Conservation (phyloP, 1,139 yeast genomes). For the Debaryomyces fabryi region DNA sequence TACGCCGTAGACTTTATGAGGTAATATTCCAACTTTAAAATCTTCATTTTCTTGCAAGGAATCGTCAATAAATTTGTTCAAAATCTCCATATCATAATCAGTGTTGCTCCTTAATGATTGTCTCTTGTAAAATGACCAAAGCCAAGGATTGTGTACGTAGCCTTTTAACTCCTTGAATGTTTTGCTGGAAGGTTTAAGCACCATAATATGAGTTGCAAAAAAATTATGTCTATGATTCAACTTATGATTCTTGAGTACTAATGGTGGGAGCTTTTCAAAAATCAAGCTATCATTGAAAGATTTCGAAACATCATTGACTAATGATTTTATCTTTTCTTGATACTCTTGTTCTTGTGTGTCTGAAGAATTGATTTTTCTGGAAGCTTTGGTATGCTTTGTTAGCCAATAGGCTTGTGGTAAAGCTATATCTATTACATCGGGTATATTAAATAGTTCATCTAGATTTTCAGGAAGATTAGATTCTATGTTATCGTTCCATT, state of each 20-base stretch:
- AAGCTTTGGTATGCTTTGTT: conserved; percentile 17
- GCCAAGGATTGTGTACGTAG: conserved; percentile 35
- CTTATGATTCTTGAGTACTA: conserved; percentile 33
- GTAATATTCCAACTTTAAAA: conserved; percentile 40
- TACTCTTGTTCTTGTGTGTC: conserved; percentile 11
- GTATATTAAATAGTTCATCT: conserved; percentile 37
- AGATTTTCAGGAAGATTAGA: conserved; percentile 21
- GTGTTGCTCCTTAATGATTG: conserved; percentile 21
- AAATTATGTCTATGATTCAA: conserved; percentile 32
- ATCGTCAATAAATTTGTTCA: conserved; percentile 39
- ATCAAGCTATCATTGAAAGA: conserved; percentile 6
- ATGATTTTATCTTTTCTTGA: conserved; percentile 14
- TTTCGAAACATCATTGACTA: conserved; percentile 14
- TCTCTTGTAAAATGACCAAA: conserved; percentile 30
- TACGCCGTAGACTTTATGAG: conserved; percentile 50
- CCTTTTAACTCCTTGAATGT: conserved; percentile 31
- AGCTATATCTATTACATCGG: conserved; percentile 30
- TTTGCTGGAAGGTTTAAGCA: conserved; percentile 39
- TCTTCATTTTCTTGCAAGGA: conserved; percentile 20
- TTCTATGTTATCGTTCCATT: conserved; percentile 13
- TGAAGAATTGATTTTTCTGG: conserved; percentile 21
- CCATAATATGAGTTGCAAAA: conserved; percentile 50
- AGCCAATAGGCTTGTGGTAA: conserved; percentile 47
- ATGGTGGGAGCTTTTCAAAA: conserved; percentile 20
- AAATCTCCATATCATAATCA: conserved; percentile 55